These are phyloP conservation scores for Yarrowia sp. DNA, from an alignment of 805 yeast species.

Conservation along the genomic window DNA sequence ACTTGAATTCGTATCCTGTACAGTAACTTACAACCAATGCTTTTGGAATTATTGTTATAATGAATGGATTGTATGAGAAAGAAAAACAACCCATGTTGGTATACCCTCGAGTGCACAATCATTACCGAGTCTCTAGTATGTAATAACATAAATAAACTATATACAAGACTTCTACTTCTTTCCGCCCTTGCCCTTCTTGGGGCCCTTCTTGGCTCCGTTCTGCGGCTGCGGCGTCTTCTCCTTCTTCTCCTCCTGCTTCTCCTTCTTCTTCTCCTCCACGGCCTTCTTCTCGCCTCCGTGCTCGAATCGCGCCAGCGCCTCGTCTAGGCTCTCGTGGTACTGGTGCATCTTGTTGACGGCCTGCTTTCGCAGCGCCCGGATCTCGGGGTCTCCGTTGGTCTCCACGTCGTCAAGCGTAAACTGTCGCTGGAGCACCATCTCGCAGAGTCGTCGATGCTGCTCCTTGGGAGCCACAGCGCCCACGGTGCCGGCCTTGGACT, in stretches of 20 bases:
- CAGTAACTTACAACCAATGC: too few species aligned
- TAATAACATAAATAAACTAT: slow-evolving; percentile 2
- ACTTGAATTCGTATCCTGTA: too few species aligned
- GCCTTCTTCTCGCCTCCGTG: background rate
- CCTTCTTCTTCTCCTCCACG: background rate
- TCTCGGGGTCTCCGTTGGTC: slow-evolving; percentile 37
- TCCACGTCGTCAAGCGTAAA: slow-evolving; percentile 40
- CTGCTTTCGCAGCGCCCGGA: slow-evolving; percentile 37
- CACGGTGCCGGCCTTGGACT: slow-evolving; percentile 30
- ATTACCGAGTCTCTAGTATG: background rate
- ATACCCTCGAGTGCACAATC: too few species aligned
- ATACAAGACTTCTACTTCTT: slow-evolving; percentile 6
- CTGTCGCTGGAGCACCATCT: slow-evolving; percentile 39
- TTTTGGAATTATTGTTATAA: too few species aligned
- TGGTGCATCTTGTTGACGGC: slow-evolving; percentile 39
- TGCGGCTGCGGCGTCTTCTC: background rate
- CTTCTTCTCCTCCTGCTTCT: background rate
- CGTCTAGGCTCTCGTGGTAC: slow-evolving; percentile 37
- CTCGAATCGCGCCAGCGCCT: background rate
- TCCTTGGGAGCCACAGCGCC: slow-evolving; percentile 33
- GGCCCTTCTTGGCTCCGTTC: background rate
- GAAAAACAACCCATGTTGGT: too few species aligned
- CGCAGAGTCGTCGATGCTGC: slow-evolving; percentile 39
- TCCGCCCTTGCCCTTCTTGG: background rate
- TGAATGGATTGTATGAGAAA: too few species aligned